Evolutionary conservation across 2,329 filamentous ascomycete genomes (phyloP).

Genomic region (Plenodomus tracheiphilus): DNA sequence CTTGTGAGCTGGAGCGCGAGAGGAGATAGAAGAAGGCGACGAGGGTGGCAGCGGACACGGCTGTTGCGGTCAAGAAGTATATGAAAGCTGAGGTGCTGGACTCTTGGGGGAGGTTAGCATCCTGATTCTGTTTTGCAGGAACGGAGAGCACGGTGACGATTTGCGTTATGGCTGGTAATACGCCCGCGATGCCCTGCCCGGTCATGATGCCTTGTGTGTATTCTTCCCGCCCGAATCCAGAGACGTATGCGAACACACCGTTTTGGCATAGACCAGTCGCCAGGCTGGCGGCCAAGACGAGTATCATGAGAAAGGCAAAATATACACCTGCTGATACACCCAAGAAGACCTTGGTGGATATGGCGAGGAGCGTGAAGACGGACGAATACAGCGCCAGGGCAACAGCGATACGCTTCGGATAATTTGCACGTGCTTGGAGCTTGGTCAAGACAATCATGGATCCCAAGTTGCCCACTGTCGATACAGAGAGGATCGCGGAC

Average conservation of each 20-base stretch:
- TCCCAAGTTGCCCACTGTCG: constrained; percentile 78
- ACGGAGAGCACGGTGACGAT: constrained; percentile 79
- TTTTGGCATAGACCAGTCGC: constrained; percentile 90
- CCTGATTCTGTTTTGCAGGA: constrained; percentile 48
- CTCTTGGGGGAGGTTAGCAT: constrained; percentile 30
- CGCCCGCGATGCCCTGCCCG: constrained; percentile 88
- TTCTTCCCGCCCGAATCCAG: constrained; percentile 79
- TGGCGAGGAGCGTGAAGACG: constrained; percentile 75
- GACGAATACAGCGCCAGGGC: constrained; percentile 77
- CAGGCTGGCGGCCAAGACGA: constrained; percentile 77
- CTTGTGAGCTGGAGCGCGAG: constrained; percentile 51
- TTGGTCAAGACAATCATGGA: constrained; percentile 77
- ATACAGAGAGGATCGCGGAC: constrained; percentile 83
- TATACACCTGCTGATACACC: constrained; percentile 67
- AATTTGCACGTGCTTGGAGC: constrained; percentile 80
- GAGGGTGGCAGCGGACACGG: constrained; percentile 71
- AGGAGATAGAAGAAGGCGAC: constrained; percentile 75
- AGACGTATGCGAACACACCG: constrained; percentile 88
- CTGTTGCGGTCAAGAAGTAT: constrained; percentile 88
- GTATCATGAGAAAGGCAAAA: constrained; percentile 78
- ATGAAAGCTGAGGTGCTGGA: constrained; percentile 75
- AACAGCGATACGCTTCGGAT: constrained; percentile 80
- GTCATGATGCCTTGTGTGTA: constrained; percentile 98
- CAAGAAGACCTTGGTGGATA: constrained; percentile 74
- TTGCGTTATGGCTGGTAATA: constrained; percentile 84